phyloP scores from a whole-genome alignment of 2,329 filamentous ascomycete genomes.

The Clonostachys solani region DNA sequence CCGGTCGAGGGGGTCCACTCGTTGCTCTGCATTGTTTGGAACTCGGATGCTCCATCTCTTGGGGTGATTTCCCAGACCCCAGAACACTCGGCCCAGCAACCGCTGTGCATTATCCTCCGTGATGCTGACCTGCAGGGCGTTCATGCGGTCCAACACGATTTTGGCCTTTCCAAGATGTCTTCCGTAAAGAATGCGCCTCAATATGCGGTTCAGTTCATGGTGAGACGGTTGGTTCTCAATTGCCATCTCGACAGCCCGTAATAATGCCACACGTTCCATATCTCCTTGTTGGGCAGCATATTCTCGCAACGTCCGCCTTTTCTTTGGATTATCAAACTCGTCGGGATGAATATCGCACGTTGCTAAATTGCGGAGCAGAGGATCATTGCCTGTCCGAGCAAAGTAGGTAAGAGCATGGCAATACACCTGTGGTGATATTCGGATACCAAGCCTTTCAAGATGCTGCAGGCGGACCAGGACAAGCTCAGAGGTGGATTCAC shows the following conservation, averaged over 20 bases:
- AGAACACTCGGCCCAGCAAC: conserved; percentile 17
- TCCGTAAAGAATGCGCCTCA: conserved; percentile 8
- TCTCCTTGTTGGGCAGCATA: conserved; percentile 29
- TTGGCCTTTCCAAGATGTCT: conserved; percentile 13
- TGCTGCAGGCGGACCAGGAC: conserved; percentile 56
- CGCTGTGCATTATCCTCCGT: conserved; percentile 16
- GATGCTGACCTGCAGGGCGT: conserved; percentile 17
- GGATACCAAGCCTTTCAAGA: conserved; percentile 59
- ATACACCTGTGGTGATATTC: conserved; percentile 59
- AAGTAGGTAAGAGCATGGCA: conserved; percentile 61
- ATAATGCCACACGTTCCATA: conserved; percentile 26
- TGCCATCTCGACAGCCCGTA: conserved; percentile 34
- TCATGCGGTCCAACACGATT: conserved; percentile 23
- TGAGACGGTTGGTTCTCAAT: conserved; percentile 9
- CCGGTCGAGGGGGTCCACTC: conserved; percentile 16
- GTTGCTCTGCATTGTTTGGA: conserved; percentile 3
- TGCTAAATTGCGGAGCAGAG: conserved; percentile 39
- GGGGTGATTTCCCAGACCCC: conserved; percentile 19
- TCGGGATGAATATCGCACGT: conserved; percentile 49
- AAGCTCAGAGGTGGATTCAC: conserved; percentile 51
- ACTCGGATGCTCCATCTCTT: conserved; percentile 6
- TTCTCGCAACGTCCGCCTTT: conserved; percentile 30
- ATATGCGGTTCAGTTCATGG: conserved; percentile 14
- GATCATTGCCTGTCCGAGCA: conserved; percentile 49
- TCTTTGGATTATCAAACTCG: conserved; percentile 43